phyloP scores from a whole-genome alignment of 2,329 filamentous ascomycete genomes.

The Botrytis paeoniae region DNA sequence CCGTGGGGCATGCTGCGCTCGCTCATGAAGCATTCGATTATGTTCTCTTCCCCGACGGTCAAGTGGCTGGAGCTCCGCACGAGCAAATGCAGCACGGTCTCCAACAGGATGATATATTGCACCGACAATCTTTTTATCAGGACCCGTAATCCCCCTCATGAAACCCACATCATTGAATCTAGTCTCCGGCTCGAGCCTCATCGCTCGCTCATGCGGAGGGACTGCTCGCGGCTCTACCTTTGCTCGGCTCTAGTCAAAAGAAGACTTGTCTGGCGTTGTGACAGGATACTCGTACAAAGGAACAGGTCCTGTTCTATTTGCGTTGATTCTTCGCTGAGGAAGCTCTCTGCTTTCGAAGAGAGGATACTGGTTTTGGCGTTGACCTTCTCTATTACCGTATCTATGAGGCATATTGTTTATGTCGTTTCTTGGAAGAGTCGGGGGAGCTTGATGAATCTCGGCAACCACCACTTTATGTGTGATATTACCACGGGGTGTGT shows the following conservation, averaged over 20 bases:
- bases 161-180: background rate
- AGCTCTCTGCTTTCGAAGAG: background rate
- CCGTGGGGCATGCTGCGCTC: background rate
- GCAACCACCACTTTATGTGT: background rate
- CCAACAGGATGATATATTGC: conserved; percentile 3
- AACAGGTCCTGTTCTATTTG: background rate
- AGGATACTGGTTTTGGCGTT: background rate
- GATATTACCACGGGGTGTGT: background rate
- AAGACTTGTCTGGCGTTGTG: background rate
- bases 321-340: background rate
- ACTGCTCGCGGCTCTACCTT: background rate
- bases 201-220: background rate
- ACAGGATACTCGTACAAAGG: background rate
- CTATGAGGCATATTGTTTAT: conserved; percentile 1
- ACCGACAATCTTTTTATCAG: background rate
- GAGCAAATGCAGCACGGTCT: background rate
- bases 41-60: conserved; percentile 3
- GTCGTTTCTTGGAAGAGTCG: background rate
- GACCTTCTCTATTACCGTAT: background rate
- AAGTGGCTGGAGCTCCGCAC: background rate
- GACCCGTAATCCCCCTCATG: background rate
- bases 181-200: background rate
- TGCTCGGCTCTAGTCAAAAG: background rate
- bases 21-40: background rate
- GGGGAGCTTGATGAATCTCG: background rate